Evolutionary conservation across 2,329 filamentous ascomycete species (phyloP), one percentile per base, ranked within the genome.

Genomic region (Purpureocillium lavendulum): DNA sequence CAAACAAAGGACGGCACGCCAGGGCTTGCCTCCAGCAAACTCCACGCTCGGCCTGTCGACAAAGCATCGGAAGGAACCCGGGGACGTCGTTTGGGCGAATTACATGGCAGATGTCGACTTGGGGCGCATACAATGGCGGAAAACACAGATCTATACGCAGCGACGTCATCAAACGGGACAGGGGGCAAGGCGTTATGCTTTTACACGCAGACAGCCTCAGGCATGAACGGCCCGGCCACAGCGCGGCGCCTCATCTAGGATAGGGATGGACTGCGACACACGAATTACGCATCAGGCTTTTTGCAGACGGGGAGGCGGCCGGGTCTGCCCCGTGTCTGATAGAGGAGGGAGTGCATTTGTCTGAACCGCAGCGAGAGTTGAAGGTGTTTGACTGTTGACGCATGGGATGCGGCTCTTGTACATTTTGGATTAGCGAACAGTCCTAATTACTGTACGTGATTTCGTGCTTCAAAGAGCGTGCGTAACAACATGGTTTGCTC

Each of bases 391-490:
- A 8, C 26, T 36, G 32, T 37, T 37, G 30, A 40, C 16, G 30
- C n/a, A 30, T 39, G 30, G 34, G 33, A 34, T 36, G 40, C 26
- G 31, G 33, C 38, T 41, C 40, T 40, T 41, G 40, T 44, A 40
- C 41, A 43, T 46, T 40, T 39, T 40, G 45, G 38, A 42, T 35
- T 47, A 47, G 45, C 46, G 44, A 44, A 44, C 43, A 44, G 38
- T 29, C 38, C 40, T 44, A 47, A 42, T 45, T 30, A 34, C 18
- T 36, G 18, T n/a, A 16, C 37, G 38, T 38, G 24, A 11, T 26
- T 33, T 39, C 26, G 15, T 9, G 15, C 21, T 14, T 17, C 30
- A 26, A 10, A 26, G 21, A 10, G 21, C 21, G 21, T 26, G 21
- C 21, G 21, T n/a, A n/a, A n/a, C n/a, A n/a, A n/a, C n/a, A n/a